Base-by-base conservation (phyloP, 805 yeast species). In the Starmerella roubikii region DNA sequence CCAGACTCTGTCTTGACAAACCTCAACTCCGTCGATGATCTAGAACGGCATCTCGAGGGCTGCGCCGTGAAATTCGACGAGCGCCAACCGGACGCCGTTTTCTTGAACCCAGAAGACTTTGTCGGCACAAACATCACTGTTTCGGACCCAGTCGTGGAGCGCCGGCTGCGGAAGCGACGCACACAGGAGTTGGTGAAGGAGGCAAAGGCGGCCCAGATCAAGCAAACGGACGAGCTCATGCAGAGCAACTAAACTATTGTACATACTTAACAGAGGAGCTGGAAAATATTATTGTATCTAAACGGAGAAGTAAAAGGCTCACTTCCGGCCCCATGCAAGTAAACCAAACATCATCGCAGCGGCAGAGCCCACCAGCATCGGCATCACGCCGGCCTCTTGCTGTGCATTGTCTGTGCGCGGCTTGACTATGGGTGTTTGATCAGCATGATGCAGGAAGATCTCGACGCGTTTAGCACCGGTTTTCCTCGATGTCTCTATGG, bases 71-170 rank as follows among this genome's bases (percentile, higher is more conserved):
- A 66, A 49, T 68, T 61, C 47, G 71, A 70, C 50, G 85, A 78
- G 53, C 69, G 75, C 54, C 71, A 75, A 51, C 85, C 91, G n/a
- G 71, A 78, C 51, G 88, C 83, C 22, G 71, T 82, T 40, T 73
- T 75, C 44, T 64, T 82, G 48, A 62, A 72, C 41, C 56, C 63
- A 7, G 65, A 63, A 22, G 76, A 71, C 32, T 79, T 73, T 52
- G 63, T 59, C 23, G 73, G 78, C 29, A 63, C 71, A 4, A 81
- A 79, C 40, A 42, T 59, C 23, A 46, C 46, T 1, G 24, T 58
- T 45, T 61, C 75, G 44, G 74, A 69, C 40, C 61, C 69, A 32
- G 74, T 67, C 50, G 64, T 66, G n/a, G 59, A 62, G 39, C 65
- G 67, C 31, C 56, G 57, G 42, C 63, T 66, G 40, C 72, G 70